phyloP scores from a whole-genome alignment of 2,329 filamentous ascomycete genomes.

The Aspergillus transmontanensis region DNA sequence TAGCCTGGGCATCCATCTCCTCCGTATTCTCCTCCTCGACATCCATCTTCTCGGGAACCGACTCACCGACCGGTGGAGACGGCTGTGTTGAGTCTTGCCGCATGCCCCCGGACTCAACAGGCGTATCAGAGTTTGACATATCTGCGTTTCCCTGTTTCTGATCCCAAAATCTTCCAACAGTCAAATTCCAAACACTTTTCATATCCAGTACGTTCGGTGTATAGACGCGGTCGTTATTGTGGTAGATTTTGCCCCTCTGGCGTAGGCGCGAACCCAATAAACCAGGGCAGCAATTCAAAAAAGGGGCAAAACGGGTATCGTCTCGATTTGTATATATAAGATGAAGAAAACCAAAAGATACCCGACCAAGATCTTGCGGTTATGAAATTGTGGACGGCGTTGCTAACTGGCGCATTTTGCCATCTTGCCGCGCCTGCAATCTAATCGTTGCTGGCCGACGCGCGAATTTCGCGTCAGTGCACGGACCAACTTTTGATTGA shows the following conservation, averaged over 20 bases:
- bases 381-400: background rate
- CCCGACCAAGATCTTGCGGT: background rate
- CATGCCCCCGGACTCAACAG: slow-evolving; percentile 25
- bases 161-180: background rate
- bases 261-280: background rate
- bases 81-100: slow-evolving; percentile 33
- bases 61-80: slow-evolving; percentile 30
- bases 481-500: slow-evolving; percentile 36
- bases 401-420: background rate
- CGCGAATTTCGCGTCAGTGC: slow-evolving; percentile 38
- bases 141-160: background rate
- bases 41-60: slow-evolving; percentile 17
- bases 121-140: slow-evolving; percentile 33
- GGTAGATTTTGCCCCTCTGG: background rate
- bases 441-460: slow-evolving; percentile 6
- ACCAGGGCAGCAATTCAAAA: background rate
- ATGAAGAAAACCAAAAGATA: background rate
- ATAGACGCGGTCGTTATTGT: background rate
- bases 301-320: no score
- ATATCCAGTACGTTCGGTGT: background rate
- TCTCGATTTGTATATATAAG: no score
- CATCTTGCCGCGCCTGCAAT: background rate
- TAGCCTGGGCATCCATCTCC: slow-evolving; percentile 47
- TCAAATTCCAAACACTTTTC: background rate
- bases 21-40: slow-evolving; percentile 33